Conservation (phyloP, 1,139 yeast species). For the Geotrichum reessii region DNA sequence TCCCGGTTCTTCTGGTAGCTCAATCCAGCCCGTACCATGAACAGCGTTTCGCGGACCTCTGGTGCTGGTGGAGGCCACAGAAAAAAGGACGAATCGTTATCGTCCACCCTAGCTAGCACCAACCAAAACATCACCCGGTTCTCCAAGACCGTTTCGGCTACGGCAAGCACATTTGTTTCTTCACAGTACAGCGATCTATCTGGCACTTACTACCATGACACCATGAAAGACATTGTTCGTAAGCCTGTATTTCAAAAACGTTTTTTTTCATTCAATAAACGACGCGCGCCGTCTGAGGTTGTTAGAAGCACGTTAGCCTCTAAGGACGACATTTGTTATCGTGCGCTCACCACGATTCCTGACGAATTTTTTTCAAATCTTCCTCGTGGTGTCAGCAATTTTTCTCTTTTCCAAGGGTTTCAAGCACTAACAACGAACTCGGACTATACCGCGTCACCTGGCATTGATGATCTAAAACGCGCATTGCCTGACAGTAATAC, state of each 20-base stretch:
- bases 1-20: background rate
- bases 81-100: slow-evolving; percentile 25
- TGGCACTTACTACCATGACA: slow-evolving; percentile 38
- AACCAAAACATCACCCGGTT: slow-evolving; percentile 36
- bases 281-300: slow-evolving; percentile 42
- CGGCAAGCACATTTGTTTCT: slow-evolving; percentile 36
- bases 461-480: slow-evolving; percentile 8
- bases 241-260: slow-evolving; percentile 37
- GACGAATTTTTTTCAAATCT: slow-evolving; percentile 52
- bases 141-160: slow-evolving; percentile 38
- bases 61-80: slow-evolving; percentile 1
- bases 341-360: slow-evolving; percentile 45
- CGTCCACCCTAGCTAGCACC: slow-evolving; percentile 37
- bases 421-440: slow-evolving; percentile 41
- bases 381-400: slow-evolving; percentile 38
- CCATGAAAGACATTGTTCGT: slow-evolving; percentile 39
- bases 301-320: slow-evolving; percentile 28
- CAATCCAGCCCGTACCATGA: background rate
- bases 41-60: background rate
- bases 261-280: slow-evolving; percentile 34
- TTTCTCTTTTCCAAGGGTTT: slow-evolving; percentile 62
- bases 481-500: slow-evolving; percentile 17
- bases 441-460: background rate
- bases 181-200: slow-evolving; percentile 39
- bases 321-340: slow-evolving; percentile 29